Base-by-base conservation (phyloP, 2,329 filamentous ascomycete genomes). In the Aspergillus fischeri region DNA sequence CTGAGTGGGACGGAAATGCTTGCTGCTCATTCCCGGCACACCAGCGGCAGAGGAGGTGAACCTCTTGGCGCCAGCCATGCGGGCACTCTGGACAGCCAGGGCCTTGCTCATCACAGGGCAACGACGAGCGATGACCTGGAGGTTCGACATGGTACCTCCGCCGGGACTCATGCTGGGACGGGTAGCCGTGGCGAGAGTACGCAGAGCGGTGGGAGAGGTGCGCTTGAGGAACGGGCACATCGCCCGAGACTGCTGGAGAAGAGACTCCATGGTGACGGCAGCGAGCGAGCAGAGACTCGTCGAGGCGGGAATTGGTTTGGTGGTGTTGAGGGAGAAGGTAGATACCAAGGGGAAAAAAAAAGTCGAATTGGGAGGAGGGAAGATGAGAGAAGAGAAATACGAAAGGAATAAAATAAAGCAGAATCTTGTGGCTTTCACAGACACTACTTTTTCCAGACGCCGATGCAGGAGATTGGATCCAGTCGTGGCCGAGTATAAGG, bases 21-120 rank as follows among this genome's bases (percentile, higher is more conserved):
- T 81, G 55, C 66, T 62, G 60, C 63, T 59, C 32, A 65, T 59
- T 21, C 65, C 65, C 20, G 66, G 49, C 21, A 70, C 65, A 44
- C 67, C 66, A 48, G 70, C 67, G 41, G 72, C 69, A 25, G 66
- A 64, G 17, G 74, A 72, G 56, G 73, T 72, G 57, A 77, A 76
- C 8, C 71, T 68, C 67, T 75, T 77, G 52, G 72, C 60, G 51
- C 63, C 64, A 25, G 68, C 70, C 58, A 78, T 65, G 50, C 76
- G 74, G 49, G 77, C 72, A 60, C 75, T 78, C 82, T 97, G 93
- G 42, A 97, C 88, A 60, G 91, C 90, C 74, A 99, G 85, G 45
- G 94, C 94, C 83, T 97, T 96, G 76, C 92, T 93, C 94, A 99
- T 99, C 76, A 99, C 89, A 58, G 94, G 94, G 84, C 94, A 99